Evolutionary conservation across 1,284 basidiomycete species (phyloP), one percentile per base, ranked within the genome.

Genomic region (Cryptococcus floricola): DNA sequence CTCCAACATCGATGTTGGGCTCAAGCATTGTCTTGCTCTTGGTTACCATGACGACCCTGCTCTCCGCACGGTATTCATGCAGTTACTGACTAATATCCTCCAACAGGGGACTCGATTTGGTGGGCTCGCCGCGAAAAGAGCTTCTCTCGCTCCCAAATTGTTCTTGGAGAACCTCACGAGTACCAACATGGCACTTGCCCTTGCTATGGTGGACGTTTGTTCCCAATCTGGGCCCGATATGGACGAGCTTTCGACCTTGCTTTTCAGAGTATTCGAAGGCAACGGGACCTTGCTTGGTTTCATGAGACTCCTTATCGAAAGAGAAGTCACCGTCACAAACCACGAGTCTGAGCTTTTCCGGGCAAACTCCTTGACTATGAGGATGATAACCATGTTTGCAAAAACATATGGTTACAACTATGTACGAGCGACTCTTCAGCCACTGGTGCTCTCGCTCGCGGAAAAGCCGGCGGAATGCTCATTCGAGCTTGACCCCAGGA

Each of bases 361-460:
- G 49, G 82, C 87, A 60, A 95, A 95, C 71, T 88, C 88, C 2
- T 88, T 88, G 8, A 91, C 87, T 64, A 89, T 88, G 19, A 81
- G 89, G 52, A 85, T 96, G 57, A 75, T 95, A 45, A 91, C 89
- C 7, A 84, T 86, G 1, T 94, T 94, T 65, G 89, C 89, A 2
- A 85, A 82, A 66, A 85, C 88, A 28, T 89, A 93, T 60, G 92
- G 91, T 5, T 95, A 94, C 75, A 86, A 87, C 59, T 95, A 94
- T 71, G 80, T 94, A 16, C 82, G 91, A 37, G 83, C 81, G 50
- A 82, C 93, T 28, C 83, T 94, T 49, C 80, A 83, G 44, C 89
- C 90, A 2, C 78, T 94, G 25, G 81, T 94, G 57, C 82, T 86
- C 61, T 83, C 83, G 27, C 87, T 95, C 81, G 77, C 81, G 6